Evolutionary conservation across 2,329 filamentous ascomycete species (phyloP), one percentile per base, ranked within the genome.

Genomic region (Trichoderma polysporum): DNA sequence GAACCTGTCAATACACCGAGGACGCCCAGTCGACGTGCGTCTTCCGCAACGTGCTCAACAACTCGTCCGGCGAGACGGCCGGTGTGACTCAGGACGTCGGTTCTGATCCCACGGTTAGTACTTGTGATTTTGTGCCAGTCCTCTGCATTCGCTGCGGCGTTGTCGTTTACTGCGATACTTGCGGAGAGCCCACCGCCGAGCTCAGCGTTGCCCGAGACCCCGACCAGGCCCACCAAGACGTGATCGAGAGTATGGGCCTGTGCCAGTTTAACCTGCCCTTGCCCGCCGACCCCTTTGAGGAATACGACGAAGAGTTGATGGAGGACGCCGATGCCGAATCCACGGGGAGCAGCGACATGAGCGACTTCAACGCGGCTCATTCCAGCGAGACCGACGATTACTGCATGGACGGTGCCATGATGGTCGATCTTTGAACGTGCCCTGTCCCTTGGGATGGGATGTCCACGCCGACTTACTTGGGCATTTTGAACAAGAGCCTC

Each of bases 11-110:
- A 76, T 97, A 93, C 81, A 92, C 90, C 74, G 93, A 97, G 77
- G 88, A 91, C 70, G 94, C 94, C 35, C 88, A 88, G 69, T 94
- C 93, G 25, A 90, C 92, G 69, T 98, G 95, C 80, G 93, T 98
- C 75, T 99, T 95, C 84, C 92, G 96, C 79, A 97, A 98, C 80
- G 88, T 94, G 73, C 89, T 99, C 74, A 93, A 93, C 81, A 96
- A 91, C 77, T 91, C 92, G 68, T 91, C 94, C 29, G 93, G 94
- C 75, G 95, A 97, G 81, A 98, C 94, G 47, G 94, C 95, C 68
- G 95, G 96, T 81, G 94, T 98, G 74, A 97, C 94, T 69, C 93
- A 97, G 80, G 96, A 99, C 82, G 94, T 99, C 75, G 93, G 91
- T 77, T 94, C 92, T 76, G 95, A 99, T 86, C 95, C 95, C 81